Conservation (phyloP, 768 basidiomycete genomes). For the Asterophora lycoperdoides region DNA sequence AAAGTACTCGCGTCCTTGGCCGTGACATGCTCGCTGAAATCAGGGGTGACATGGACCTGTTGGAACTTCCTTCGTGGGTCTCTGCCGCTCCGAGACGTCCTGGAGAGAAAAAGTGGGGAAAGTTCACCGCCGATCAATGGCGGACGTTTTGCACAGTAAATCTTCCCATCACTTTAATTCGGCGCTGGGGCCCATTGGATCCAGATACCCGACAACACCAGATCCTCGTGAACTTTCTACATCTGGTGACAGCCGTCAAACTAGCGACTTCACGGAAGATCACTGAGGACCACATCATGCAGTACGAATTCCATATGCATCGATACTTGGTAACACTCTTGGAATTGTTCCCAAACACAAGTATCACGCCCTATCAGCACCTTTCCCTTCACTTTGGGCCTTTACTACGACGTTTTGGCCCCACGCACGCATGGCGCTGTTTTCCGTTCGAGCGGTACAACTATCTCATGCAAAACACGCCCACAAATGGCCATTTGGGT, state of each 20-base stretch:
- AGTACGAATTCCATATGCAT: slow-evolving; percentile 21
- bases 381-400: slow-evolving; percentile 32
- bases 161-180: slow-evolving; percentile 32
- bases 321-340: slow-evolving; percentile 21
- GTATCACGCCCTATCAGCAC: slow-evolving; percentile 35
- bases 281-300: slow-evolving; percentile 17
- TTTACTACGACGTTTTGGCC: slow-evolving; percentile 29
- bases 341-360: slow-evolving; percentile 25
- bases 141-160: slow-evolving; percentile 28
- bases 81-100: too few species aligned
- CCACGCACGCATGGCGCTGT: slow-evolving; percentile 33
- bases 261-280: slow-evolving; percentile 27
- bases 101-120: slow-evolving; percentile 21
- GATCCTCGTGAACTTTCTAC: slow-evolving; percentile 32
- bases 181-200: slow-evolving; percentile 30
- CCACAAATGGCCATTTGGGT: too few species aligned
- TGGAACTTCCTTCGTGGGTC: slow-evolving; percentile 23
- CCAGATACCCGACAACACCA: slow-evolving; percentile 6
- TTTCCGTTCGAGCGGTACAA: slow-evolving; percentile 35
- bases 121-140: slow-evolving; percentile 35
- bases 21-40: background rate
- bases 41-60: background rate
- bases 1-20: slow-evolving; percentile 1
- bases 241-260: slow-evolving; percentile 32
- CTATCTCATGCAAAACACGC: slow-evolving; percentile 25